phyloP scores from a whole-genome alignment of 2,329 filamentous ascomycete species.

The Fusarium burgessii region DNA sequence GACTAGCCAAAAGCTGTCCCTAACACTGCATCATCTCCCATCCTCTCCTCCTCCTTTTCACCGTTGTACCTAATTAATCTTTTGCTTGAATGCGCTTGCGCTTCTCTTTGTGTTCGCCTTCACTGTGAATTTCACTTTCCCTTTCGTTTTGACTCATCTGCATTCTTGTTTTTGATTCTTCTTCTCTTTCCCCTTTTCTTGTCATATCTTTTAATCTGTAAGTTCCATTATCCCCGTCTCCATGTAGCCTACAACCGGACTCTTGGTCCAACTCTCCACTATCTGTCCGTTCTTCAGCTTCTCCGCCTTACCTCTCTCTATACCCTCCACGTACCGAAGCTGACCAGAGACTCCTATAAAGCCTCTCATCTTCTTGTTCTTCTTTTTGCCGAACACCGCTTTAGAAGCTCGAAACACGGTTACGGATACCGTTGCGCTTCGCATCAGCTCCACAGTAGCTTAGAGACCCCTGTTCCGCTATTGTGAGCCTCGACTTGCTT shows the following conservation, averaged over 20 bases:
- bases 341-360: slow-evolving; percentile 34
- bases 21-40: slow-evolving; percentile 38
- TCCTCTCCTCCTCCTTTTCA: slow-evolving; percentile 40
- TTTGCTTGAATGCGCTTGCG: slow-evolving; percentile 42
- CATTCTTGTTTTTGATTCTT: slow-evolving; percentile 28
- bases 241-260: slow-evolving; percentile 2
- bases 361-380: slow-evolving; percentile 38
- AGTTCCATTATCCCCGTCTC: slow-evolving; percentile 20
- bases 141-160: slow-evolving; percentile 35
- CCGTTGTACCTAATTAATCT: slow-evolving; percentile 32
- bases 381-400: slow-evolving; percentile 19
- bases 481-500: slow-evolving; percentile 23
- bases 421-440: slow-evolving; percentile 16
- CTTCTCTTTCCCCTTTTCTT: slow-evolving; percentile 27
- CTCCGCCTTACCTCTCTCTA: slow-evolving; percentile 29
- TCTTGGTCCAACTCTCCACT: slow-evolving; percentile 39
- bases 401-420: slow-evolving; percentile 13
- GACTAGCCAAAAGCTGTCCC: slow-evolving; percentile 9
- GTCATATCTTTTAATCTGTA: slow-evolving; percentile 38
- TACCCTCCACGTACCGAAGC: slow-evolving; percentile 16
- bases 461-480: slow-evolving; percentile 29
- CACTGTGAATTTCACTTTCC: slow-evolving; percentile 25
- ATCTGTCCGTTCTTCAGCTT: slow-evolving; percentile 34
- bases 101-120: slow-evolving; percentile 33
- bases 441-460: slow-evolving; percentile 32